Percentiles rank a stretch among this genome's conserved stretches.
phyloP scores from a whole-genome alignment of 768 basidiomycete species.

The Suillus brevipes region DNA sequence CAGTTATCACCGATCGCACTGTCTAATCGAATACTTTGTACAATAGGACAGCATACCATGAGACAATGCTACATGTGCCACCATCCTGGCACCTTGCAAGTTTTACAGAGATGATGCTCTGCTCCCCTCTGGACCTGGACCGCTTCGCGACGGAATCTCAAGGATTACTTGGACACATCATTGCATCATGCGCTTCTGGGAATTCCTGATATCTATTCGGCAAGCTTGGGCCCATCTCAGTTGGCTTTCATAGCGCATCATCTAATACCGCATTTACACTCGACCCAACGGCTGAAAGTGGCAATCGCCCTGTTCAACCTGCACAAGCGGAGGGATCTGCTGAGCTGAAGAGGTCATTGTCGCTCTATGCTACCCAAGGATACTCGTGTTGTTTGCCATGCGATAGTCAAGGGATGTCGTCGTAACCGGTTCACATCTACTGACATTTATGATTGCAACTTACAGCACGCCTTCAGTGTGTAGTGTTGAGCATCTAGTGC shows the following conservation, averaged over 20 bases:
- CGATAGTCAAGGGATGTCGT: not conserved
- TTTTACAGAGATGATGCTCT: conserved; percentile 18
- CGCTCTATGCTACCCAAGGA: no score
- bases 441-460: not conserved
- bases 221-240: conserved; percentile 46
- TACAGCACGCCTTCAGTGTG: not conserved
- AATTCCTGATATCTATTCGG: conserved; percentile 45
- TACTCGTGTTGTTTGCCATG: not conserved
- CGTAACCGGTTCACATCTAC: not conserved
- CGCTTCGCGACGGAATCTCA: conserved; percentile 14
- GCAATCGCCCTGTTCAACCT: conserved; percentile 23
- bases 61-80: conserved; percentile 43
- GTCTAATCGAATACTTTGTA: conserved; percentile 30
- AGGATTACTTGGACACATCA: conserved; percentile 48
- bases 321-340: conserved; percentile 16
- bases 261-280: conserved; percentile 11
- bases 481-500: not conserved
- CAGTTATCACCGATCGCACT: conserved; percentile 39
- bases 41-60: conserved; percentile 52
- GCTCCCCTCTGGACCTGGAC: conserved; percentile 17
- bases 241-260: conserved; percentile 46
- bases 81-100: conserved; percentile 34
- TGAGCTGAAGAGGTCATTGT: conserved; percentile 1
- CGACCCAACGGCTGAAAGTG: conserved; percentile 23
- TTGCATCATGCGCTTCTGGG: conserved; percentile 49